Conservation (phyloP, 495 filamentous ascomycete species). For the Xylaria telfairii region DNA sequence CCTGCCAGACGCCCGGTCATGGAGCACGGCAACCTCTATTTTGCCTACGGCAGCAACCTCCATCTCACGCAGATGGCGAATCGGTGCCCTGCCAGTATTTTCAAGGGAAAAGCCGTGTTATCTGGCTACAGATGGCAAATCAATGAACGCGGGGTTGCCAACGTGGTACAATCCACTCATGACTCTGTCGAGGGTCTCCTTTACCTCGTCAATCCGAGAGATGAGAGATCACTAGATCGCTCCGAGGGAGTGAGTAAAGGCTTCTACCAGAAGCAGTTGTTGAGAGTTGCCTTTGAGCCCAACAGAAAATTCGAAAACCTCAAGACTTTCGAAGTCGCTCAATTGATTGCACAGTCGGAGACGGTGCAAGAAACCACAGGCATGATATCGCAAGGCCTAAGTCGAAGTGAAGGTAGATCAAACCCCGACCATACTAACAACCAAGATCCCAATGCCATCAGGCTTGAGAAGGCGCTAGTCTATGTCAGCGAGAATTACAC, state of each 20-base stretch:
- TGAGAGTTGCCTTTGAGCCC: slow-evolving; percentile 26
- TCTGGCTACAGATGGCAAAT: slow-evolving; percentile 70
- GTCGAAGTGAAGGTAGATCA: neutral
- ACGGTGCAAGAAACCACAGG: neutral
- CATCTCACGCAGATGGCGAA: slow-evolving; percentile 67
- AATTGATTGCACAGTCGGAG: neutral
- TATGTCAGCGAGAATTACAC: slow-evolving; percentile 61
- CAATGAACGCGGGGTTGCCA: slow-evolving; percentile 72
- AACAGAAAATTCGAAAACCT: neutral
- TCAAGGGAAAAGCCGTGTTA: slow-evolving; percentile 57
- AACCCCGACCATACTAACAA: neutral
- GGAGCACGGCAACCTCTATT: slow-evolving; percentile 51
- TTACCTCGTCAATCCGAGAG: slow-evolving; percentile 38
- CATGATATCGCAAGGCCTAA: neutral
- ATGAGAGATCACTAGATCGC: slow-evolving; percentile 56
- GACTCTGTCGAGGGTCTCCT: slow-evolving; percentile 50
- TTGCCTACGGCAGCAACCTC: slow-evolving; percentile 78
- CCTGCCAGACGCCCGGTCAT: neutral
- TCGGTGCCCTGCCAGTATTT: slow-evolving; percentile 56
- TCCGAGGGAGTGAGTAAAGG: slow-evolving; percentile 64
- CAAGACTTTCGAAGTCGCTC: neutral
- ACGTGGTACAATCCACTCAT: slow-evolving; percentile 57
- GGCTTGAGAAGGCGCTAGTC: neutral
- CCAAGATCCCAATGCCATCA: neutral
- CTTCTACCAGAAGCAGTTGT: slow-evolving; percentile 54